Conservation (phyloP, 495 filamentous ascomycete species). For the Collariella sp. region DNA sequence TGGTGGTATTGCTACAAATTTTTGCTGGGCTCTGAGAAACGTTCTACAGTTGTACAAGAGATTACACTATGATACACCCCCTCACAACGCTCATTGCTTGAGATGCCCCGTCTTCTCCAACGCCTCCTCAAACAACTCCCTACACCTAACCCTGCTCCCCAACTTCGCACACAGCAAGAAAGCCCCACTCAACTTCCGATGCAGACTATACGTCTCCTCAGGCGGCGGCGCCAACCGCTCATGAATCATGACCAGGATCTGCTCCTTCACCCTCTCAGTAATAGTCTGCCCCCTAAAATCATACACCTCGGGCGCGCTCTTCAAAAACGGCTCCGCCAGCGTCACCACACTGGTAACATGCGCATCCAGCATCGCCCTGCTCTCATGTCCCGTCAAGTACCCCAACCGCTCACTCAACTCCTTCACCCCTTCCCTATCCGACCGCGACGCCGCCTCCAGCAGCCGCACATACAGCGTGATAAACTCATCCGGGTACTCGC, state of each 20-base stretch:
- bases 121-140: conserved; percentile 68
- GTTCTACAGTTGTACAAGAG: not conserved
- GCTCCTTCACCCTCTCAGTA: conserved; percentile 74
- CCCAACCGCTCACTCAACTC: conserved; percentile 72
- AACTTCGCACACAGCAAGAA: conserved; percentile 86
- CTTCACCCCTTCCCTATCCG: conserved; percentile 54
- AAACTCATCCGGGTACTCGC: conserved; percentile 75
- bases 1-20: not conserved
- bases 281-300: conserved; percentile 93
- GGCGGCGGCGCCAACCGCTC: conserved; percentile 85
- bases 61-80: conserved; percentile 7
- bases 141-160: conserved; percentile 72
- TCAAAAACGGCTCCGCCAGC: conserved; percentile 83
- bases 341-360: conserved; percentile 75
- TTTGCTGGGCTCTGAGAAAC: not conserved
- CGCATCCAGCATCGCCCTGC: conserved; percentile 72
- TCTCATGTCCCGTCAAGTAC: conserved; percentile 87
- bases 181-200: conserved; percentile 91
- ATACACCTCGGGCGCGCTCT: conserved; percentile 69
- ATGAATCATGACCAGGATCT: conserved; percentile 87
- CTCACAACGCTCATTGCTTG: not conserved
- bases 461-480: conserved; percentile 68
- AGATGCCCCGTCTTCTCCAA: conserved; percentile 40
- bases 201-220: conserved; percentile 95
- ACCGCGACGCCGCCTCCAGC: conserved; percentile 64